A percentile compares a stretch with the other conserved stretches of the same genome.
Conservation (phyloP, 345 rosid genomes). For the Sisymbrium irio region DNA sequence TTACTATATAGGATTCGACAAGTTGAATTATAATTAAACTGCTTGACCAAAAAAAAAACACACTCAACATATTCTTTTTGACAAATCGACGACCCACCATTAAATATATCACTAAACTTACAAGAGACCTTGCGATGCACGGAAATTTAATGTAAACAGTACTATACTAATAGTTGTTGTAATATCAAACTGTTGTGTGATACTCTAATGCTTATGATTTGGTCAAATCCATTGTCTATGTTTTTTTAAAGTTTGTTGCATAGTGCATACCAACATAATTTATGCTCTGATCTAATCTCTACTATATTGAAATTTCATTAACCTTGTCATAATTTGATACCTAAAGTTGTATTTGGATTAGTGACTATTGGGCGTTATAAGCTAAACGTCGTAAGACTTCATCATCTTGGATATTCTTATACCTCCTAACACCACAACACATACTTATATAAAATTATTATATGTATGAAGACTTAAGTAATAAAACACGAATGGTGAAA, state of each 20-base stretch:
- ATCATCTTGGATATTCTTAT: too few relatives aligned
- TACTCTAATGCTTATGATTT: neutral
- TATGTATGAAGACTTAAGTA: neutral
- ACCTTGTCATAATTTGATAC: neutral
- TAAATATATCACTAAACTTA: neutral
- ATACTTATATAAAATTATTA: neutral
- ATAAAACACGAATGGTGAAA: neutral
- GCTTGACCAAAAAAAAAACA: too few relatives aligned
- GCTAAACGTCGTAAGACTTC: constrained; percentile 14
- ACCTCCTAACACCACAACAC: neutral
- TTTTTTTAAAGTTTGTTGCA: neutral
- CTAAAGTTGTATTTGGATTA: constrained; percentile 2
- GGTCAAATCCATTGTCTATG: neutral
- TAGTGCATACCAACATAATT: neutral
- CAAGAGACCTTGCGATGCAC: neutral
- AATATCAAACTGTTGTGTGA: neutral
- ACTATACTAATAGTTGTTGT: neutral
- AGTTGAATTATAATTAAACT: too few relatives aligned
- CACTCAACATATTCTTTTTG: neutral
- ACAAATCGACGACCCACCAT: neutral
- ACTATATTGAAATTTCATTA: neutral
- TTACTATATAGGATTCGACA: neutral
- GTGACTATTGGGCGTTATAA: constrained; percentile 15
- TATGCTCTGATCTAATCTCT: neutral
- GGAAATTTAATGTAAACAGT: neutral